A percentile compares a stretch with the other conserved stretches of the same genome.
Evolutionary conservation across 176 grass and related monocot genomes (phyloP).

Genomic region (Aegilops bicornis): DNA sequence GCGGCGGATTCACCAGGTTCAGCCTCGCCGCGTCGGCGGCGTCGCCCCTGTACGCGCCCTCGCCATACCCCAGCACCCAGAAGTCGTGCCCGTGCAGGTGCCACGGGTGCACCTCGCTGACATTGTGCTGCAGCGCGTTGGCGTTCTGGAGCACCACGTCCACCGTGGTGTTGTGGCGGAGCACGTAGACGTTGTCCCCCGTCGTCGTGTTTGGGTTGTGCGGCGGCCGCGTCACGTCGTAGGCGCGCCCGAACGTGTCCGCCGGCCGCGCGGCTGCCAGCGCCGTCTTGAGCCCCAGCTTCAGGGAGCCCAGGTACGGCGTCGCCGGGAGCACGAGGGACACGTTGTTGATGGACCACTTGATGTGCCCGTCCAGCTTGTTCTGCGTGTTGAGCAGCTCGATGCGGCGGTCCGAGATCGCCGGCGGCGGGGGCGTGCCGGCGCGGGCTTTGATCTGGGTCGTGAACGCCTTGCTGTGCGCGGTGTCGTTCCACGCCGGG

Average conservation of each 20-base stretch:
- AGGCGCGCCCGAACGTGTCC: conserved; percentile 46
- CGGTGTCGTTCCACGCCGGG: conserved; percentile 74
- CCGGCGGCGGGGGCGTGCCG: conserved; percentile 52
- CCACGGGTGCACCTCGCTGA: conserved; percentile 90
- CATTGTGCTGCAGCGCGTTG: conserved; percentile 42
- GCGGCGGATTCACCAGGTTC: conserved; percentile 63
- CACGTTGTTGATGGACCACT: conserved; percentile 84
- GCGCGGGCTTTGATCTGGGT: conserved; percentile 43
- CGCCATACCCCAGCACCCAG: conserved; percentile 85
- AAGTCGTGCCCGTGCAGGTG: conserved; percentile 91
- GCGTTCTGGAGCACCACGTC: conserved; percentile 74
- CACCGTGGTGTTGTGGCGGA: conserved; percentile 18
- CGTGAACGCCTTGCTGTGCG: conserved; percentile 72
- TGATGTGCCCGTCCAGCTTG: conserved; percentile 51
- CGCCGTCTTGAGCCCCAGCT: conserved; percentile 53
- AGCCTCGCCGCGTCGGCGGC: conserved; percentile 34
- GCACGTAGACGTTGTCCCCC: conserved; percentile 40
- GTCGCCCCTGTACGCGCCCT: conserved; percentile 29
- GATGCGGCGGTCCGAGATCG: conserved; percentile 44
- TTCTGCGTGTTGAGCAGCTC: conserved; percentile 86
- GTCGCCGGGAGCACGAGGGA: conserved; percentile 71
- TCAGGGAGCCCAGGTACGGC: conserved; percentile 74
- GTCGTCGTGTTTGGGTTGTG: conserved; percentile 54
- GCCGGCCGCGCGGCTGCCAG: conserved; percentile 35
- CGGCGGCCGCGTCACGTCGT: conserved; percentile 61